A percentile compares a stretch with the other conserved stretches of the same genome.
These are phyloP conservation scores for Backusella psychrophila DNA, from an alignment of 192 early-diverging fungal species.

Conservation along the genomic window DNA sequence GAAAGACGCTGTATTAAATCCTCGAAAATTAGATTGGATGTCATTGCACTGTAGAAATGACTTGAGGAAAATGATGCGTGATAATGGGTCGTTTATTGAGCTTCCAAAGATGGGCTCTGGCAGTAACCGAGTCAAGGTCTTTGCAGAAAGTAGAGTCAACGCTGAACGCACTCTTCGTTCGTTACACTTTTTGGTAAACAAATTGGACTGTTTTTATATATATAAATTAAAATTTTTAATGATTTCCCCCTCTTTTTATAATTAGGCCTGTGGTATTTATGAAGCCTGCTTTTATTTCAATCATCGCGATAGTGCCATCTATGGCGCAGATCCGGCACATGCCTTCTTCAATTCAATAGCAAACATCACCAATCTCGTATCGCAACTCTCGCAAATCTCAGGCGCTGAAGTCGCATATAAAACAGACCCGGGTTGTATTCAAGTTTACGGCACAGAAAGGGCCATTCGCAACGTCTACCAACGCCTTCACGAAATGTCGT, in stretches of 20 bases:
- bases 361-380: slow-evolving; percentile 32
- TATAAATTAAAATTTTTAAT: neutral
- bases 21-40: slow-evolving; percentile 83
- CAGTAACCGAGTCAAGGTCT: slow-evolving; percentile 50
- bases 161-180: slow-evolving; percentile 68
- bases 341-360: slow-evolving; percentile 29
- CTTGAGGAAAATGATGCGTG: slow-evolving; percentile 66
- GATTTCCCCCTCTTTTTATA: neutral
- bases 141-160: slow-evolving; percentile 65
- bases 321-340: slow-evolving; percentile 23
- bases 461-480: slow-evolving; percentile 63
- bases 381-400: slow-evolving; percentile 52
- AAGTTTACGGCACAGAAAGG: slow-evolving; percentile 65
- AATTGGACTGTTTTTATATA: neutral
- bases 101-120: slow-evolving; percentile 62
- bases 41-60: slow-evolving; percentile 58
- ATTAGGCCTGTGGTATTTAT: slow-evolving; percentile 33
- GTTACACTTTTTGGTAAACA: slow-evolving; percentile 64
- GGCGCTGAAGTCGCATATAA: slow-evolving; percentile 63
- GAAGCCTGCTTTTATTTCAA: slow-evolving; percentile 31
- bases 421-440: slow-evolving; percentile 52
- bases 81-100: slow-evolving; percentile 65
- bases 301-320: slow-evolving; percentile 30
- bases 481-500: slow-evolving; percentile 49
- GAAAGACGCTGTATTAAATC: slow-evolving; percentile 40